phyloP scores from a whole-genome alignment of 495 filamentous ascomycete genomes.

The Aspergillus nanangensis region DNA sequence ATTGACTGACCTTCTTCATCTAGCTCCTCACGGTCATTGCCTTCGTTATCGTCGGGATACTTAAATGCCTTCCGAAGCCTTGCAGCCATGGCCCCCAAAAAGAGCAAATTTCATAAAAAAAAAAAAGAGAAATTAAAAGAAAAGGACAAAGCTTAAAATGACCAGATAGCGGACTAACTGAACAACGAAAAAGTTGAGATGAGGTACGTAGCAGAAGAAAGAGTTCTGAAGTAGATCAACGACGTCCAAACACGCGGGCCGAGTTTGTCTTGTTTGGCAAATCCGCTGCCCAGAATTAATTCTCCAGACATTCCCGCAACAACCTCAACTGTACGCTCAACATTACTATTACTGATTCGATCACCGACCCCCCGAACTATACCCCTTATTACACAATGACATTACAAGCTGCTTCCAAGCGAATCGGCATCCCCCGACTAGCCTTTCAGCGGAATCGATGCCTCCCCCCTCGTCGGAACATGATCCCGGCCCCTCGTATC shows the following conservation, averaged over 20 bases:
- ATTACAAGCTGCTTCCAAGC: constrained; percentile 10
- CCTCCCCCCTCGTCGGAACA: constrained; percentile 31
- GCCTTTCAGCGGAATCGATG: constrained; percentile 7
- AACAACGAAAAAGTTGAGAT: too few species aligned
- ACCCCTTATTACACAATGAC: constrained; percentile 5
- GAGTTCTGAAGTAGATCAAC: not conserved
- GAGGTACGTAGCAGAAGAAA: too few species aligned
- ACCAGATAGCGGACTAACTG: too few species aligned
- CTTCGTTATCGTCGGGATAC: constrained; percentile 53
- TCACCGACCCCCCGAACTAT: not conserved
- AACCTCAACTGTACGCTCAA: not conserved
- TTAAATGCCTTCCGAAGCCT: constrained; percentile 59
- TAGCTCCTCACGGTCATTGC: constrained; percentile 47
- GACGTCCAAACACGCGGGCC: not conserved
- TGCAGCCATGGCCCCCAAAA: too few species aligned
- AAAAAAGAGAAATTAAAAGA: not conserved
- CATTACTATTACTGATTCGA: not conserved
- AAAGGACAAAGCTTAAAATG: too few species aligned
- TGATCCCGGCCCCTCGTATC: constrained; percentile 44
- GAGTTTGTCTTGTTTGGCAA: constrained; percentile 35
- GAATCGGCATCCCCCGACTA: constrained; percentile 15
- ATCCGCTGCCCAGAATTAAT: too few species aligned
- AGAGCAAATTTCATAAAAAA: constrained; percentile 29
- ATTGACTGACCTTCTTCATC: constrained; percentile 73
- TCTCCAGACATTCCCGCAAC: constrained; percentile 1